These are phyloP conservation scores for Piloderma croceum DNA, from an alignment of 768 basidiomycete species.

Conservation along the genomic window DNA sequence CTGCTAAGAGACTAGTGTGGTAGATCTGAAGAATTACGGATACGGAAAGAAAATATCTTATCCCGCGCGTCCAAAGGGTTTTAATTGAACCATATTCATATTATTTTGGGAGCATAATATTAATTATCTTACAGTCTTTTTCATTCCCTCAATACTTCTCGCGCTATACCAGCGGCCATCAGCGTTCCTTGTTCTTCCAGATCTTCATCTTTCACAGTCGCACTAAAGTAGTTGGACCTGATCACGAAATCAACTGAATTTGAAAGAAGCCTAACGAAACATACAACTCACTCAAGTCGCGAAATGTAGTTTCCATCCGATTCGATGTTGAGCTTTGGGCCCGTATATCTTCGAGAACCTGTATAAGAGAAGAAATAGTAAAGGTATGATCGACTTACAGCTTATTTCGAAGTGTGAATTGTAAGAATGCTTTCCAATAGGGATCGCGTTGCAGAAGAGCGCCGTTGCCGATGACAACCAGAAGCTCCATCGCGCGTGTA, in stretches of 20 bases:
- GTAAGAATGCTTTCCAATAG: conserved; percentile 47
- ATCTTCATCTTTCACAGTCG: conserved; percentile 5
- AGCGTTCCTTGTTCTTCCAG: conserved; percentile 27
- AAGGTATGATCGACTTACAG: conserved; percentile 27
- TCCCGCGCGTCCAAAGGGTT: too few relatives aligned
- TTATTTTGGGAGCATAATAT: too few relatives aligned
- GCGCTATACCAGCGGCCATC: conserved; percentile 30
- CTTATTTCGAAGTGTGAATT: conserved; percentile 42
- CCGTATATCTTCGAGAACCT: conserved; percentile 33
- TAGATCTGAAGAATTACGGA: too few relatives aligned
- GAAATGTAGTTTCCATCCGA: conserved; percentile 46
- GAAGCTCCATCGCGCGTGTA: conserved; percentile 48
- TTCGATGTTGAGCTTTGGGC: conserved; percentile 38
- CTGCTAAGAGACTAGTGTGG: too few relatives aligned
- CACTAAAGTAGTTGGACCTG: conserved; percentile 20
- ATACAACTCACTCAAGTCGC: conserved; percentile 36
- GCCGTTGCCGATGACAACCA: conserved; percentile 45
- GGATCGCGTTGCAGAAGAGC: conserved; percentile 38
- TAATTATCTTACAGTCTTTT: too few relatives aligned
- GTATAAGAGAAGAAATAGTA: neutral
- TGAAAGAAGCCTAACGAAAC: neutral
- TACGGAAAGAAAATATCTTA: too few relatives aligned
- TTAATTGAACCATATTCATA: too few relatives aligned
- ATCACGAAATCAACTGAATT: neutral
- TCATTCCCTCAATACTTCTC: conserved; percentile 27